These are phyloP conservation scores for Amanita inopinata DNA, from an alignment of 768 basidiomycete species.

Conservation along the genomic window DNA sequence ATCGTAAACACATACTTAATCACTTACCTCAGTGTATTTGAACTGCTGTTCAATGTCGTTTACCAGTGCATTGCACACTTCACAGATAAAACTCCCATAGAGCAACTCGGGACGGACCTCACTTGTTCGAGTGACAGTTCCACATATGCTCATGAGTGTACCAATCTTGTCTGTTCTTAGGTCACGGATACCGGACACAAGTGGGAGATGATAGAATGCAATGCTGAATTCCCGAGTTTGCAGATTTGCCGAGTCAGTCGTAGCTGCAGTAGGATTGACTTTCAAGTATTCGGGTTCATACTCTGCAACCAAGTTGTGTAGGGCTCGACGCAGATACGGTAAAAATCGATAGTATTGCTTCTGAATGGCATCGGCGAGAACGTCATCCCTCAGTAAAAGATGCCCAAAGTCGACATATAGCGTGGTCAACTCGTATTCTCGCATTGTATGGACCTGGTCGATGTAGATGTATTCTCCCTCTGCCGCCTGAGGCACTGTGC, in stretches of 20 bases:
- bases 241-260: slow-evolving; percentile 78
- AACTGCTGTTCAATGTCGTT: slow-evolving; percentile 98
- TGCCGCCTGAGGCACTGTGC: slow-evolving; percentile 38
- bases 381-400: slow-evolving; percentile 82
- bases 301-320: slow-evolving; percentile 81
- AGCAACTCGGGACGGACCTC: slow-evolving; percentile 95
- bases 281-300: slow-evolving; percentile 94
- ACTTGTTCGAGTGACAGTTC: slow-evolving; percentile 94
- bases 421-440: slow-evolving; percentile 88
- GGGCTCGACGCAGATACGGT: slow-evolving; percentile 85
- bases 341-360: slow-evolving; percentile 96
- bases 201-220: slow-evolving; percentile 89
- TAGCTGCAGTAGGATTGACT: slow-evolving; percentile 83
- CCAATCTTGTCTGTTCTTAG: slow-evolving; percentile 91
- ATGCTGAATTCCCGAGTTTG: slow-evolving; percentile 91
- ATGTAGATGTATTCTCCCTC: slow-evolving; percentile 74
- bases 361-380: slow-evolving; percentile 87
- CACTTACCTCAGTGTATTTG: slow-evolving; percentile 90
- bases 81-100: slow-evolving; percentile 89
- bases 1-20: not conserved
- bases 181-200: slow-evolving; percentile 92
- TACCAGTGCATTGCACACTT: slow-evolving; percentile 77
- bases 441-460: slow-evolving; percentile 92
- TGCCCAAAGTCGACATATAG: slow-evolving; percentile 96
- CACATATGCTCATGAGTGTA: slow-evolving; percentile 88